Evolutionary conservation across 495 filamentous ascomycete genomes (phyloP).

Genomic region (Trichoderma virens): DNA sequence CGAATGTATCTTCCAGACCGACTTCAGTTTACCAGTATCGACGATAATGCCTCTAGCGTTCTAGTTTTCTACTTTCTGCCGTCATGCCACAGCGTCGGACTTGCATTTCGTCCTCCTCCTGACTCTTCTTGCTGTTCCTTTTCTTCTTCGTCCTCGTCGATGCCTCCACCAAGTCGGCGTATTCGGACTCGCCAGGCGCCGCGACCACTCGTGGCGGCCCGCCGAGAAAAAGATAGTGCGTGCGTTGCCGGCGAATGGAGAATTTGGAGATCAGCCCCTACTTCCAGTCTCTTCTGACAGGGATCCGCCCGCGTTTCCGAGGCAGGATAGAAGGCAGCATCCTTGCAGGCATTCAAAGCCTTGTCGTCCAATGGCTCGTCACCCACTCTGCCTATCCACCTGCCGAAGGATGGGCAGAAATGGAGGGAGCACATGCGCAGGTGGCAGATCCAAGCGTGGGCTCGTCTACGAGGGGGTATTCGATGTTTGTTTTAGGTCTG

Average conservation of each 20-base stretch:
- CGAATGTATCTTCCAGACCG: too few species aligned
- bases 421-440: not conserved
- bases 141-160: not conserved
- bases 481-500: too few species aligned
- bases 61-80: too few species aligned
- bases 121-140: not conserved
- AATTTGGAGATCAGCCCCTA: not conserved
- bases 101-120: not conserved
- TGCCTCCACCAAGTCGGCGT: not conserved
- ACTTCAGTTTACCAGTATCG: too few species aligned
- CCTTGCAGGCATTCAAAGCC: too few species aligned
- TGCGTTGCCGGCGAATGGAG: not conserved
- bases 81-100: not conserved
- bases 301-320: constrained; percentile 1
- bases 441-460: constrained; percentile 1
- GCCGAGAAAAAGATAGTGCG: not conserved
- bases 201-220: not conserved
- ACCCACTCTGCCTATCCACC: not conserved
- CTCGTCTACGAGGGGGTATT: not conserved
- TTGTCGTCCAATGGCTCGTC: not conserved
- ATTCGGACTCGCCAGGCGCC: constrained; percentile 6
- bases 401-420: not conserved
- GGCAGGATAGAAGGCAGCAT: too few species aligned
- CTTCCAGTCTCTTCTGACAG: not conserved
- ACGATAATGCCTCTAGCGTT: too few species aligned